Evolutionary conservation across 2,329 filamentous ascomycete species (phyloP).

Genomic region (Xylariomycetidae sp.): DNA sequence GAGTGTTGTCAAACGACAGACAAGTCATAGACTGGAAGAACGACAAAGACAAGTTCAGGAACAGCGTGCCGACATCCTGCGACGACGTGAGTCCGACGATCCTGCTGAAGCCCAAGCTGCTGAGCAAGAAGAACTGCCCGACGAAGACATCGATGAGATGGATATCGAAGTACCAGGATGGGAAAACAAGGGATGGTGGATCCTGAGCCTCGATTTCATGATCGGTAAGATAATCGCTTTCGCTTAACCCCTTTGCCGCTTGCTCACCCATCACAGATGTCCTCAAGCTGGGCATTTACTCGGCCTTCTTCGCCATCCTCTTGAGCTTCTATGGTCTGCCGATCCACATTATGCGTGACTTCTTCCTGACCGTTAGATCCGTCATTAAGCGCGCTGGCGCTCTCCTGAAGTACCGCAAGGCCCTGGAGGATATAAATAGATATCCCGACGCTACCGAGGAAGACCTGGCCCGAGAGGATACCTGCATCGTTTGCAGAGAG

Average conservation of each 20-base stretch:
- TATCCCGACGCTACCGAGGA: constrained; percentile 89
- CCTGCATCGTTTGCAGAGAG: constrained; percentile 96
- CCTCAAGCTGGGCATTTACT: constrained; percentile 82
- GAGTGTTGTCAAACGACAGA: constrained; percentile 70
- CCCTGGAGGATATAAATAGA: constrained; percentile 88
- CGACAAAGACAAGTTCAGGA: constrained; percentile 64
- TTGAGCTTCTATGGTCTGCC: constrained; percentile 92
- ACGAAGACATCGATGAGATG: constrained; percentile 80
- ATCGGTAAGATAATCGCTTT: constrained; percentile 54
- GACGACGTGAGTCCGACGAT: constrained; percentile 41
- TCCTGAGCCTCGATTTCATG: constrained; percentile 80
- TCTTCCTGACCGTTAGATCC: constrained; percentile 89
- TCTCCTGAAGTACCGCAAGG: constrained; percentile 83
- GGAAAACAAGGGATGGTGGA: constrained; percentile 92
- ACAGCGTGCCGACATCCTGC: constrained; percentile 48
- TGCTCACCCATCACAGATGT: constrained; percentile 57
- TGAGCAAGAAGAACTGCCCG: constrained; percentile 48
- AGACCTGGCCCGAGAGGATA: constrained; percentile 80
- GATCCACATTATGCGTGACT: constrained; percentile 92
- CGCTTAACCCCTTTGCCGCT: background rate
- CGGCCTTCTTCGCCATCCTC: constrained; percentile 89
- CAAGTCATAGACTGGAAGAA: constrained; percentile 61
- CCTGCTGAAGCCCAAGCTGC: constrained; percentile 44
- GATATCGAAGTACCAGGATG: constrained; percentile 94
- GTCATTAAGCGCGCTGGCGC: constrained; percentile 88